These are phyloP conservation scores for Capronia americana DNA, from an alignment of 2,329 filamentous ascomycete genomes.

Conservation along the genomic window DNA sequence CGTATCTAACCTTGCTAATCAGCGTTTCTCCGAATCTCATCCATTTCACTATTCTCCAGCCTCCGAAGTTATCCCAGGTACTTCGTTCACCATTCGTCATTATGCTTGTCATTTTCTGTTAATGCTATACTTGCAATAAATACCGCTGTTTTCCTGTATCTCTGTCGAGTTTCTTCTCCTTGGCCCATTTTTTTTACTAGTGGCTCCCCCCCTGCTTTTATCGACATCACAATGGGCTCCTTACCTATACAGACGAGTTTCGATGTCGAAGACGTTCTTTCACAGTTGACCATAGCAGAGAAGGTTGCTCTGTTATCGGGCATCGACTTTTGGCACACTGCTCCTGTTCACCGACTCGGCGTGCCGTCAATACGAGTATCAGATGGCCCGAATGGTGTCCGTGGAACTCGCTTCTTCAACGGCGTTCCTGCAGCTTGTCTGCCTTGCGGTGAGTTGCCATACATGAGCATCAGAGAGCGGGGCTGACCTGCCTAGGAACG, in stretches of 20 bases:
- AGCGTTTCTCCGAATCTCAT: background rate
- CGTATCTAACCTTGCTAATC: background rate
- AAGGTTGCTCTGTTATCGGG: conserved; percentile 67
- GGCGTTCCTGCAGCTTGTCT: conserved; percentile 75
- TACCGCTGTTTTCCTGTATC: background rate
- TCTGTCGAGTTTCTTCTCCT: background rate
- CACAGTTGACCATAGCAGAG: conserved; percentile 46
- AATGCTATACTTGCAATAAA: background rate
- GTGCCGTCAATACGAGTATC: conserved; percentile 71
- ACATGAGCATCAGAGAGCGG: background rate
- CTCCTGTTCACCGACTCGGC: conserved; percentile 65
- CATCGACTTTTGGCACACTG: conserved; percentile 74
- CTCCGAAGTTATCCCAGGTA: conserved; percentile 22
- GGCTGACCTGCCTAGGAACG: conserved; percentile 57
- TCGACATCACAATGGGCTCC: conserved; percentile 32
- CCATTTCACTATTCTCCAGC: conserved; percentile 4
- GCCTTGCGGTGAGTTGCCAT: conserved; percentile 59
- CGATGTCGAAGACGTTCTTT: conserved; percentile 41
- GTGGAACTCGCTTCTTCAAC: conserved; percentile 72
- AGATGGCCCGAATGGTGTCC: conserved; percentile 73
- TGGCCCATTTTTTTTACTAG: background rate
- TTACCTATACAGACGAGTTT: conserved; percentile 32
- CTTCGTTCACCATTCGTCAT: conserved; percentile 13
- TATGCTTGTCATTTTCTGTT: background rate
- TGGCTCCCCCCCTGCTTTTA: background rate